Evolutionary conservation across 2,329 filamentous ascomycete species (phyloP).

Genomic region (Colletotrichum plurivorum): DNA sequence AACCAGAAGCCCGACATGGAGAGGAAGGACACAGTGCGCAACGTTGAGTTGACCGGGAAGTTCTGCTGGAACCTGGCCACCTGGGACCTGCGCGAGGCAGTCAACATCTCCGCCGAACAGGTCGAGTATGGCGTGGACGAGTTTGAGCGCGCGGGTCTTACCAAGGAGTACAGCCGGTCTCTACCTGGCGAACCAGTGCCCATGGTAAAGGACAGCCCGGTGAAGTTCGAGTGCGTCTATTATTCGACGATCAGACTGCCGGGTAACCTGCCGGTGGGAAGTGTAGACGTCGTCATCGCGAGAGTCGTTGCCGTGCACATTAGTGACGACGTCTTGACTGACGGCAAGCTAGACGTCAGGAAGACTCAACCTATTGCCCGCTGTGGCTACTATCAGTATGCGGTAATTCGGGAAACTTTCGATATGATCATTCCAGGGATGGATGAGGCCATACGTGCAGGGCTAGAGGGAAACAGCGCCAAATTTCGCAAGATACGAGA

Average conservation of each 20-base stretch:
- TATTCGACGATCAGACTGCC: constrained; percentile 68
- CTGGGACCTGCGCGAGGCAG: constrained; percentile 66
- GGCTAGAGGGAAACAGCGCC: constrained; percentile 2
- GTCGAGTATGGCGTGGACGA: constrained; percentile 61
- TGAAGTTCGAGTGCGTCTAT: constrained; percentile 72
- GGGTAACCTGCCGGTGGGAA: constrained; percentile 70
- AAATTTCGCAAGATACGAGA: constrained; percentile 54
- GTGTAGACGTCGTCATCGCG: constrained; percentile 71
- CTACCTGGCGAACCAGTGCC: constrained; percentile 54
- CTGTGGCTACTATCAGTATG: constrained; percentile 73
- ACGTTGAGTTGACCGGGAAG: constrained; percentile 67
- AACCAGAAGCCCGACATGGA: constrained; percentile 64
- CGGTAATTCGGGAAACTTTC: constrained; percentile 68
- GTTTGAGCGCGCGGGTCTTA: constrained; percentile 52
- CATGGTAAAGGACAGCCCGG: constrained; percentile 68
- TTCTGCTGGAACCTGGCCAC: constrained; percentile 75
- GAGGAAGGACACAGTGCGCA: constrained; percentile 71
- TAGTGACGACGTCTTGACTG: constrained; percentile 65
- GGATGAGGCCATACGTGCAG: constrained; percentile 39
- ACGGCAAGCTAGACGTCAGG: constrained; percentile 67
- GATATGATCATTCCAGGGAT: constrained; percentile 68
- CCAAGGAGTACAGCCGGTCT: constrained; percentile 59
- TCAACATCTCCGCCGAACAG: constrained; percentile 69
- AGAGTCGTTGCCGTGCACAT: constrained; percentile 71
- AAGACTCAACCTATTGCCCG: constrained; percentile 73